Evolutionary conservation across 495 filamentous ascomycete genomes (phyloP).

Genomic region (Podospora pseudocomata): DNA sequence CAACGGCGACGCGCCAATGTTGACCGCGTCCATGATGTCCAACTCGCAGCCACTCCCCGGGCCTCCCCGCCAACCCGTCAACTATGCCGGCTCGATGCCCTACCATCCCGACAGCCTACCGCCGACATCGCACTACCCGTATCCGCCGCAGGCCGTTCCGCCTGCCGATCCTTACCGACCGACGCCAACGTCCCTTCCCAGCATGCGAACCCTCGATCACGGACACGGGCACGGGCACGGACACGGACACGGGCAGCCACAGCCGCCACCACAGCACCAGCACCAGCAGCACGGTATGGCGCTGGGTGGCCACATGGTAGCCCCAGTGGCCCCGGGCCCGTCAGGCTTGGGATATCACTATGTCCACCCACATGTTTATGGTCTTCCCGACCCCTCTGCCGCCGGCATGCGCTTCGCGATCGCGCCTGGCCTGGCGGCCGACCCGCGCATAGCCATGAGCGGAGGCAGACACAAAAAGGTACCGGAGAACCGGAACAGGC

Average conservation of each 20-base stretch:
- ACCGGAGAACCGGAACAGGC: constrained; percentile 22
- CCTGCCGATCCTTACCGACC: constrained; percentile 32
- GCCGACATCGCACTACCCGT: constrained; percentile 54
- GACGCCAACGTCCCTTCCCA: constrained; percentile 57
- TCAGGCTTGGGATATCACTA: constrained; percentile 40
- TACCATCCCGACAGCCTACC: constrained; percentile 52
- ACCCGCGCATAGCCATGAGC: constrained; percentile 64
- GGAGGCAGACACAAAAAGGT: constrained; percentile 87
- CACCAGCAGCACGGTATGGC: constrained; percentile 33
- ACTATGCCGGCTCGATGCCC: constrained; percentile 53
- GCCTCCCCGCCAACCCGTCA: constrained; percentile 45
- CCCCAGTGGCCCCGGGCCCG: constrained; percentile 31
- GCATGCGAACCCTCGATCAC: constrained; percentile 57
- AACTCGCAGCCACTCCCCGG: constrained; percentile 43
- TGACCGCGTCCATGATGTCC: constrained; percentile 43
- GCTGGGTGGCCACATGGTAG: constrained; percentile 36
- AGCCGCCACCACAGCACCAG: constrained; percentile 31
- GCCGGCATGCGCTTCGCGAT: constrained; percentile 55
- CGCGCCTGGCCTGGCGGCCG: constrained; percentile 44
- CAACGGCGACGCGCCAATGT: constrained; percentile 27
- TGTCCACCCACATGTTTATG: constrained; percentile 41
- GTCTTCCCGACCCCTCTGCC: constrained; percentile 27
- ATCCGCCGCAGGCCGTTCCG: constrained; percentile 35
- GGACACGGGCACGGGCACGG: constrained; percentile 39
- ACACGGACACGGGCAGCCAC: constrained; percentile 38